Evolutionary conservation across 345 rosid species (phyloP).

Genomic region (Populus deltoides): DNA sequence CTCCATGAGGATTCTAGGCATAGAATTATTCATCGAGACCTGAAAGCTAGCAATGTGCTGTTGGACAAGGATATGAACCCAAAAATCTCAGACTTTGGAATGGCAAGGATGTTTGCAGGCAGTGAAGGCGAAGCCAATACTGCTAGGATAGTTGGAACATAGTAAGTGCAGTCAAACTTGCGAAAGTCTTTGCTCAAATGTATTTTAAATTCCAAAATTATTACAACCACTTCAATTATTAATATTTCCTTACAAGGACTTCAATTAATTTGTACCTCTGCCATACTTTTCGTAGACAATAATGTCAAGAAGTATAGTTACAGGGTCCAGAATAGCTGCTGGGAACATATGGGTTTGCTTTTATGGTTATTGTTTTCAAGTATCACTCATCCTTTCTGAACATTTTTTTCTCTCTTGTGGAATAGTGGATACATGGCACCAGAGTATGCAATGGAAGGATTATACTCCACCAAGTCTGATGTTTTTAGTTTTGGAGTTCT

Average conservation of each 20-base stretch:
- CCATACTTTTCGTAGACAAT: neutral
- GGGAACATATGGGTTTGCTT: neutral
- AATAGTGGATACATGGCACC: constrained; percentile 10
- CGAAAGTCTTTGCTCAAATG: no score
- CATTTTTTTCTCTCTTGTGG: neutral
- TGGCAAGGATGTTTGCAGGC: constrained; percentile 45
- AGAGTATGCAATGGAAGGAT: constrained; percentile 21
- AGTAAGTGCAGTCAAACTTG: constrained; percentile 24
- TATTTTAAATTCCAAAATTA: no score
- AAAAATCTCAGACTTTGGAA: constrained; percentile 60
- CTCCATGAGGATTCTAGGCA: constrained; percentile 54
- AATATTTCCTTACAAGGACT: no score
- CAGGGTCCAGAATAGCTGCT: neutral
- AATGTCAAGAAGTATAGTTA: neutral
- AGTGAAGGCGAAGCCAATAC: constrained; percentile 40
- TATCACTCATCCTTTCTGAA: neutral
- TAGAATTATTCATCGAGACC: constrained; percentile 52
- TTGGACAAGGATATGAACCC: constrained; percentile 53
- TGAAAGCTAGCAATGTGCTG: constrained; percentile 55
- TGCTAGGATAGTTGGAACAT: constrained; percentile 50
- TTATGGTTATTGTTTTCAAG: neutral
- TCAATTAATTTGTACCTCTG: no score
- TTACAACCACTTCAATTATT: no score
- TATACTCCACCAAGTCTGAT: constrained; percentile 47
- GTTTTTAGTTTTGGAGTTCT: constrained; percentile 52